These are phyloP conservation scores for Lotmaria passim DNA, from an alignment of 208 protist species.

Conservation along the genomic window DNA sequence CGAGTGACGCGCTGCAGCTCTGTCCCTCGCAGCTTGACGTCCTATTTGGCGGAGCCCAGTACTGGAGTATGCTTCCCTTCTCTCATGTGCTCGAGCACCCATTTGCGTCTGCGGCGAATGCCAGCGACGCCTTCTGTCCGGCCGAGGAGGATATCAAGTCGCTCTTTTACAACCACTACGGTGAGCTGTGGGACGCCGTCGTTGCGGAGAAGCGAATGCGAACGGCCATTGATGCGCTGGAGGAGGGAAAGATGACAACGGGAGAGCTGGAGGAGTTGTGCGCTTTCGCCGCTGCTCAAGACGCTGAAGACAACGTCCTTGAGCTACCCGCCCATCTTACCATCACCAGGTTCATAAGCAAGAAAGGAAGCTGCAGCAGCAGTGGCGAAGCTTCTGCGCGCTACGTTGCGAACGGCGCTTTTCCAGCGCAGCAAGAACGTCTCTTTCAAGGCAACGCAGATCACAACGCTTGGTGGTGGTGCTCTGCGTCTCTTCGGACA, in stretches of 20 bases:
- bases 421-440: constrained; percentile 53
- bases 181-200: constrained; percentile 72
- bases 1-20: constrained; percentile 40
- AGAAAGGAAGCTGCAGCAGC: background rate
- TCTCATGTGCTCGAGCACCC: constrained; percentile 30
- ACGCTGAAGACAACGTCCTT: constrained; percentile 15
- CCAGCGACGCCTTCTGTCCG: constrained; percentile 2
- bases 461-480: constrained; percentile 25
- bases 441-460: constrained; percentile 9
- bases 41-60: constrained; percentile 61
- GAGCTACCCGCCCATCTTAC: constrained; percentile 22
- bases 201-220: constrained; percentile 62
- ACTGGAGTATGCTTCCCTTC: constrained; percentile 47
- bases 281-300: background rate
- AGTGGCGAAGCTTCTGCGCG: background rate
- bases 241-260: constrained; percentile 34
- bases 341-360: constrained; percentile 12
- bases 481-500: constrained; percentile 13
- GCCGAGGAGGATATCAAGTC: constrained; percentile 44
- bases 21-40: constrained; percentile 52
- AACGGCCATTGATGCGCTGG: constrained; percentile 58
- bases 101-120: background rate
- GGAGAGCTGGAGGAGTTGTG: constrained; percentile 46
- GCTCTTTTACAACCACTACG: constrained; percentile 56
- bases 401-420: constrained; percentile 88